Evolutionary conservation across 2,329 filamentous ascomycete genomes (phyloP).

Genomic region (Aspergillus neoniger): DNA sequence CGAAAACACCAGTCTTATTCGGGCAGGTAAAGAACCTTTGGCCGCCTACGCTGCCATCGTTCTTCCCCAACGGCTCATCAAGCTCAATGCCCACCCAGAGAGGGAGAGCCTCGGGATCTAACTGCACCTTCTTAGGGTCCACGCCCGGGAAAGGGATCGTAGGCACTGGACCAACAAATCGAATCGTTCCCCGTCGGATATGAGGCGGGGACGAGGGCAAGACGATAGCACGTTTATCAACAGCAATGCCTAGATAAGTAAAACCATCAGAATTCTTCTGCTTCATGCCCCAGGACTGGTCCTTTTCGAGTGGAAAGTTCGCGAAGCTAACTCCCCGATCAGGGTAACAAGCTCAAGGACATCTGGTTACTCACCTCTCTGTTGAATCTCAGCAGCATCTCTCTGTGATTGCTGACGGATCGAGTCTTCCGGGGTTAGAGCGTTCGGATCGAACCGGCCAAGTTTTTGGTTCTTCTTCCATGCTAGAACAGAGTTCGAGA

Average conservation of each 20-base stretch:
- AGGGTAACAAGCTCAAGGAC: no score
- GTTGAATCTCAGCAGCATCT: conserved; percentile 61
- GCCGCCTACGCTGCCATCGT: conserved; percentile 58
- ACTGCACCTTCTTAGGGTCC: conserved; percentile 17
- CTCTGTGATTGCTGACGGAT: conserved; percentile 68
- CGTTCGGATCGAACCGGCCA: conserved; percentile 91
- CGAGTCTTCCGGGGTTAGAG: conserved; percentile 71
- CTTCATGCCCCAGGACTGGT: not conserved
- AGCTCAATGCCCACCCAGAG: conserved; percentile 62
- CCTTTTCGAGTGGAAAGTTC: no score
- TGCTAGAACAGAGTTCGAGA: conserved; percentile 83
- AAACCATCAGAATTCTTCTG: not conserved
- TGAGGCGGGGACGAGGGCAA: conserved; percentile 46
- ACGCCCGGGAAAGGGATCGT: conserved; percentile 41
- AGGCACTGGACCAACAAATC: conserved; percentile 45
- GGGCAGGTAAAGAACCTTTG: conserved; percentile 59
- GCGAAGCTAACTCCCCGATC: no score
- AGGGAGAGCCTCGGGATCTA: conserved; percentile 29
- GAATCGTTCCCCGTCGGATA: conserved; percentile 46
- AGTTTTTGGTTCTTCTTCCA: conserved; percentile 96
- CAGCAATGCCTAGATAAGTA: conserved; percentile 41
- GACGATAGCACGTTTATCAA: conserved; percentile 46
- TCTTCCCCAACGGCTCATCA: conserved; percentile 67
- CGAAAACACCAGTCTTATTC: conserved; percentile 59
- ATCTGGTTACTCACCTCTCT: conserved; percentile 57